These are phyloP conservation scores for Clitopilus hobsonii DNA, from an alignment of 768 basidiomycete genomes.

Conservation along the genomic window DNA sequence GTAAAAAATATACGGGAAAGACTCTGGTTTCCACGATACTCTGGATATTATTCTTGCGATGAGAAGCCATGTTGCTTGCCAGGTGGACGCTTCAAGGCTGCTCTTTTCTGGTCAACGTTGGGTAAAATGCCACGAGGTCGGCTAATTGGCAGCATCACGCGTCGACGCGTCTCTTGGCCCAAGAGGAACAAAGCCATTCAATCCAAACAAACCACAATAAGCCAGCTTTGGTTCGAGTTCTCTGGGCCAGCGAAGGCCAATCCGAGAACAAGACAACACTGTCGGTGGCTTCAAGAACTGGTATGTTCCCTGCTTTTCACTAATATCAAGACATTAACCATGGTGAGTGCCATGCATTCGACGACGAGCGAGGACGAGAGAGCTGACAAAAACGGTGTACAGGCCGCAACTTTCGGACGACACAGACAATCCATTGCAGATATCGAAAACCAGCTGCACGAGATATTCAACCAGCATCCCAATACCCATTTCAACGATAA, in stretches of 20 bases:
- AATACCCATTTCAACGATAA: constrained; percentile 51
- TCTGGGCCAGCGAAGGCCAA: not conserved
- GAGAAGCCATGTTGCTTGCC: not conserved
- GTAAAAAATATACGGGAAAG: no score
- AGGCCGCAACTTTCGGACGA: constrained; percentile 39
- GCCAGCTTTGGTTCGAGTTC: not conserved
- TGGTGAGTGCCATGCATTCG: constrained; percentile 14
- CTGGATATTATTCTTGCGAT: no score
- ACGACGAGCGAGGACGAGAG: not conserved
- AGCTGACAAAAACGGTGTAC: not conserved
- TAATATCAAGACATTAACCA: constrained; percentile 9
- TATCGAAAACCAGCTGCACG: constrained; percentile 64
- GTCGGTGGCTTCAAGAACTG: not conserved
- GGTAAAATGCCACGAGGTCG: not conserved
- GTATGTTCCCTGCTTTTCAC: constrained; percentile 1
- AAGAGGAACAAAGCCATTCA: not conserved
- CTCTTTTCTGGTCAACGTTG: not conserved
- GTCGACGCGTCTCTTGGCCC: not conserved
- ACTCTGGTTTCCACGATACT: no score
- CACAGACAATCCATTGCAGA: constrained; percentile 67
- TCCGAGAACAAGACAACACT: not conserved
- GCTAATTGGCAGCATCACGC: not conserved
- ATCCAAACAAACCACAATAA: not conserved
- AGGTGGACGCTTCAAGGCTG: not conserved
- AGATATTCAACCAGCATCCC: constrained; percentile 65